Base-by-base conservation (phyloP, 2,329 filamentous ascomycete genomes). In the Apiospora aurea region DNA sequence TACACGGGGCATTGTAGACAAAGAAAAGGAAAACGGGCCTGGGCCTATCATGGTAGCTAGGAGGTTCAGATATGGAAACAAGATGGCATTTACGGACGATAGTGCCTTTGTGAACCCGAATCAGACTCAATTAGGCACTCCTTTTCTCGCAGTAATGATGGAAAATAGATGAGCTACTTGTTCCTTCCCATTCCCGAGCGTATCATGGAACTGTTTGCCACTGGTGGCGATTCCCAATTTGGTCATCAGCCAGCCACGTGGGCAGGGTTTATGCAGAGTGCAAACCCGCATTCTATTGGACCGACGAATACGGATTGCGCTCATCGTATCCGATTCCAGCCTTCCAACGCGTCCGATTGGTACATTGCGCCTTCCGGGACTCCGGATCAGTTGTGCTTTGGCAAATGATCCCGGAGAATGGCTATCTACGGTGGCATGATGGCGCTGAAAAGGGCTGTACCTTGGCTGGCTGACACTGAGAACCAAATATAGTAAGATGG, bases 161-260 rank as follows among this genome's bases (percentile, higher is more conserved):
- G 34, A 64, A 41, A 41, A 64, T 64, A 61, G 53, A 64, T 64
- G 34, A 41, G 57, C 8, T 64, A 41, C 34, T 64, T 64, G 57
- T 64, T 64, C 18, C 18, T 61, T 41, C 57, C 21, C 10, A 64
- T 2, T 41, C 13, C 8, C 8, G 34, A 4, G 41, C 21, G 4
- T 41, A 10, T n/a, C 29, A 64, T 41, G 2, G n/a, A 41, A 7
- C 4, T n/a, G 5, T 38, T 64, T 38, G 8, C 18, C 21, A 21
- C 34, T n/a, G 10, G 10, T 41, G 57, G 41, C 2, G 21, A 64
- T 41, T 7, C 2, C 29, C 29, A 11, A 5, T 16, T 21, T 21
- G 3, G 29, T 14, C 53, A n/a, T 13, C 16, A 21, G 7, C 29
- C 16, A 21, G 7, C 16, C 6, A 34, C 29, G 53, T 61, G 29